phyloP scores from a whole-genome alignment of 2,329 filamentous ascomycete genomes.

The Cercospora nicotianae region DNA sequence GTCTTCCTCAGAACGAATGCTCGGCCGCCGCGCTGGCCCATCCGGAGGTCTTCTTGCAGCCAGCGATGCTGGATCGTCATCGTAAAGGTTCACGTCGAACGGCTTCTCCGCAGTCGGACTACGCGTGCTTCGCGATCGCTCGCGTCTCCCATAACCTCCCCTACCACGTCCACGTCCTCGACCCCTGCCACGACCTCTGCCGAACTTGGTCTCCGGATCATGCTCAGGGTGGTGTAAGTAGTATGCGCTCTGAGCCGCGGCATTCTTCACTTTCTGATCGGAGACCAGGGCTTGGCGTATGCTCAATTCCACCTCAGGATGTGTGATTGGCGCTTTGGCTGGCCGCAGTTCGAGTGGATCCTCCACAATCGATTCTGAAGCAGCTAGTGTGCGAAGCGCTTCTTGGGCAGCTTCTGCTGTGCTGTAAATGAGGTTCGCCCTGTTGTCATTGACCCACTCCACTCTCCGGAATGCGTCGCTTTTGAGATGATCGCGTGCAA shows the following conservation, averaged over 20 bases:
- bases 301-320: slow-evolving; percentile 68
- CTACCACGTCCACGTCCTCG: slow-evolving; percentile 50
- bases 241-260: slow-evolving; percentile 79
- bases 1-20: slow-evolving; percentile 12
- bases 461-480: slow-evolving; percentile 59
- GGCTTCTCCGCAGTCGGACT: slow-evolving; percentile 38
- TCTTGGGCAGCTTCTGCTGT: slow-evolving; percentile 54
- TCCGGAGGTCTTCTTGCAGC: slow-evolving; percentile 11
- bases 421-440: slow-evolving; percentile 80
- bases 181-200: slow-evolving; percentile 45
- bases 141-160: slow-evolving; percentile 58
- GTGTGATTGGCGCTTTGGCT: slow-evolving; percentile 62
- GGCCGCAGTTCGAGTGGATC: slow-evolving; percentile 63
- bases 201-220: slow-evolving; percentile 69
- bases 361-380: slow-evolving; percentile 20
- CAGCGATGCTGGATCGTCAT: slow-evolving; percentile 57
- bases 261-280: slow-evolving; percentile 78
- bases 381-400: slow-evolving; percentile 55
- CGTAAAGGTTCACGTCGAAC: slow-evolving; percentile 80
- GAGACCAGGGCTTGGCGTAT: slow-evolving; percentile 71
- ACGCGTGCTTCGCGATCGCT: slow-evolving; percentile 38
- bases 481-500: slow-evolving; percentile 62
- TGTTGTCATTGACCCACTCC: slow-evolving; percentile 95
- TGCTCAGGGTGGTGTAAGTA: slow-evolving; percentile 90
- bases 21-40: slow-evolving; percentile 12